Evolutionary conservation across 331 rosid species (phyloP).

Genomic region (Arachis monticola): DNA sequence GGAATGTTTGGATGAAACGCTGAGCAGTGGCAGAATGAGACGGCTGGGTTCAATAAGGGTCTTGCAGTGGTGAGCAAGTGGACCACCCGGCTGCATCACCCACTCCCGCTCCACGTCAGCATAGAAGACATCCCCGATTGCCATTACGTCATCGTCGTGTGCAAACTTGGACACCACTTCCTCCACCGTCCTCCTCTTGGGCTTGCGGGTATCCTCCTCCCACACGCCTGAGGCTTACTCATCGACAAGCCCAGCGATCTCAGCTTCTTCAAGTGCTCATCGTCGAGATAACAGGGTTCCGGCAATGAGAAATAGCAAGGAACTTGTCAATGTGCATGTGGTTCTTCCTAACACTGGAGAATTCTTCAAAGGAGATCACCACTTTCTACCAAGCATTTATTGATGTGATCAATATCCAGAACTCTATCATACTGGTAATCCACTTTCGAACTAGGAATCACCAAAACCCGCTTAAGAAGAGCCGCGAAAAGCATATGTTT

Average conservation of each 20-base stretch:
- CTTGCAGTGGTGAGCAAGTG: constrained; percentile 77
- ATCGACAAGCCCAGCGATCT: constrained; percentile 65
- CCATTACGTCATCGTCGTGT: constrained; percentile 66
- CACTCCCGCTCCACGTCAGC: constrained; percentile 75
- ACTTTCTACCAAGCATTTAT: constrained; percentile 69
- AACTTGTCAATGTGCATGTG: constrained; percentile 63
- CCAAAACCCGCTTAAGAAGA: constrained; percentile 66
- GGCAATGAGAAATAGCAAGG: constrained; percentile 77
- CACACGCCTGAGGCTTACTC: constrained; percentile 64
- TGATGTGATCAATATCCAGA: constrained; percentile 74
- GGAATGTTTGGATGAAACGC: constrained; percentile 89
- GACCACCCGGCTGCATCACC: constrained; percentile 88
- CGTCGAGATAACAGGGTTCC: constrained; percentile 71
- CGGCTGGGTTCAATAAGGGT: constrained; percentile 75
- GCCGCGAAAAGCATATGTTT: constrained; percentile 95
- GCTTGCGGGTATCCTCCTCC: constrained; percentile 69
- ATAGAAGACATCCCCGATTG: constrained; percentile 80
- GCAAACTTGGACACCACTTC: constrained; percentile 70
- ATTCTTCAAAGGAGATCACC: constrained; percentile 71
- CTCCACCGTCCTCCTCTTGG: constrained; percentile 62
- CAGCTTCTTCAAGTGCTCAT: constrained; percentile 70
- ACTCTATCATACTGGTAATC: constrained; percentile 72
- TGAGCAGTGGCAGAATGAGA: constrained; percentile 83
- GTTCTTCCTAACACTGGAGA: constrained; percentile 58
- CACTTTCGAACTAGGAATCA: constrained; percentile 76